Base-by-base conservation (phyloP, 331 rosid genomes). In the Malus hybrid region DNA sequence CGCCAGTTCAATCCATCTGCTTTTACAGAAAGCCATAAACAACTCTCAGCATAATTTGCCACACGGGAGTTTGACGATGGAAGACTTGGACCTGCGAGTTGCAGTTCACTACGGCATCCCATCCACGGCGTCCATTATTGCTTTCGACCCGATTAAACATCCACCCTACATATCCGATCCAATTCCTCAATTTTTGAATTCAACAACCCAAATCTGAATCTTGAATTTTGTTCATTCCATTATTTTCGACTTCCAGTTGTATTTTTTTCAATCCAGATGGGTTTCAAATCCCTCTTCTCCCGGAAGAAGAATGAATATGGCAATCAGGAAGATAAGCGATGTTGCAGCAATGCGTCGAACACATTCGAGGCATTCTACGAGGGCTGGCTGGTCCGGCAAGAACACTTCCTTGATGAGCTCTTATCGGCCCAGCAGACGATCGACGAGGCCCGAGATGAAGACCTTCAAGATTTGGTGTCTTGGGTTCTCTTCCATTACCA, bases 21-120 rank as follows among this genome's bases (percentile, higher is more conserved):
- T 22, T 22, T 22, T 22, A 22, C 22, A 22, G 22, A 22, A 22
- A 22, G 22, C 22, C 22, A 22, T 22, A 22, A 22, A 22, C 22
- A 22, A 22, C 22, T 22, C 22, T 74, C 81, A 92, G 90, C 87
- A 85, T 7, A 77, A 78, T 80, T 72, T 86, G 86, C 92, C 84
- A 73, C 88, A 82, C 32, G 88, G 87, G 24, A 77, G 81, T 80
- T 83, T 94, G 75, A 86, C 83, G 42, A 28, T 79, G 57, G 86
- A 76, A 68, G 97, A 94, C 76, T 84, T 94, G 92, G 87, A 94
- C 88, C 86, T 90, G 27, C 81, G 89, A 74, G 76, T 94, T 78
- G 80, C 86, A 44, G 79, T 87, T 83, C 99, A 94, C 84, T 94
- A 92, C 79, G 99, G 97, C 32, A 83, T 94, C 76, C 99, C 99